Conservation (phyloP, 2,329 filamentous ascomycete genomes). For the Microcyclospora pomicola region DNA sequence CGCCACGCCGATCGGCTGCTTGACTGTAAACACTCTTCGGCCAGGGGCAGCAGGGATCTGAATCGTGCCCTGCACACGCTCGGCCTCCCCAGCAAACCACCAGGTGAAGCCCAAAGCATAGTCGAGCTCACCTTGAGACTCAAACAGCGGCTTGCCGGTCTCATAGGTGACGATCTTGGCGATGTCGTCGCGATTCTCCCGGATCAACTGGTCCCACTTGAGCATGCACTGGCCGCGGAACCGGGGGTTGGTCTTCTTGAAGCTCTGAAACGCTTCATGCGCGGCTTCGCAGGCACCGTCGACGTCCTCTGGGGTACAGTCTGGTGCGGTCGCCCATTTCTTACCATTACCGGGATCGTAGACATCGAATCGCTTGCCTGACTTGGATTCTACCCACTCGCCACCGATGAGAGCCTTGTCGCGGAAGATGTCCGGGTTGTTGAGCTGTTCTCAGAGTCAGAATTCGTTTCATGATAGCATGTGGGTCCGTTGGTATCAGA, state of each 20-base stretch:
- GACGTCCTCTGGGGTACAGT: constrained; percentile 44
- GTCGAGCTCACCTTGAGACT: constrained; percentile 40
- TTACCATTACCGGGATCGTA: constrained; percentile 39
- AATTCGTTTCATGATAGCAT: not conserved
- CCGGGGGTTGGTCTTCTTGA: constrained; percentile 46
- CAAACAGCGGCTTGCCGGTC: constrained; percentile 39
- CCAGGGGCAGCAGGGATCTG: constrained; percentile 46
- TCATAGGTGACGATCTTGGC: constrained; percentile 49
- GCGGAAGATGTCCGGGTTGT: constrained; percentile 40
- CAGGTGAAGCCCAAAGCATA: constrained; percentile 41
- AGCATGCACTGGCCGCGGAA: constrained; percentile 48
- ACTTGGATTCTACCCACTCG: constrained; percentile 43
- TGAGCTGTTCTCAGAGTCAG: constrained; percentile 27
- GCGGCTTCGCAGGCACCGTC: constrained; percentile 45
- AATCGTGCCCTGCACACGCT: constrained; percentile 49
- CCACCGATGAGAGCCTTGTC: constrained; percentile 41
- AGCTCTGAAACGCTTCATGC: constrained; percentile 46
- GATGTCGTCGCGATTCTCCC: constrained; percentile 47
- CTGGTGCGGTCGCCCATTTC: constrained; percentile 34
- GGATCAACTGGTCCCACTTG: constrained; percentile 52
- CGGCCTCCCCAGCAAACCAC: constrained; percentile 47
- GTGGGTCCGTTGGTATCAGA: constrained; percentile 2
- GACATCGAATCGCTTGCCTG: constrained; percentile 44
- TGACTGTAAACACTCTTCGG: constrained; percentile 55
- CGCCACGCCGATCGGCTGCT: constrained; percentile 58